Base-by-base conservation (phyloP, 2,329 filamentous ascomycete genomes). In the Paecilomyces sp. region DNA sequence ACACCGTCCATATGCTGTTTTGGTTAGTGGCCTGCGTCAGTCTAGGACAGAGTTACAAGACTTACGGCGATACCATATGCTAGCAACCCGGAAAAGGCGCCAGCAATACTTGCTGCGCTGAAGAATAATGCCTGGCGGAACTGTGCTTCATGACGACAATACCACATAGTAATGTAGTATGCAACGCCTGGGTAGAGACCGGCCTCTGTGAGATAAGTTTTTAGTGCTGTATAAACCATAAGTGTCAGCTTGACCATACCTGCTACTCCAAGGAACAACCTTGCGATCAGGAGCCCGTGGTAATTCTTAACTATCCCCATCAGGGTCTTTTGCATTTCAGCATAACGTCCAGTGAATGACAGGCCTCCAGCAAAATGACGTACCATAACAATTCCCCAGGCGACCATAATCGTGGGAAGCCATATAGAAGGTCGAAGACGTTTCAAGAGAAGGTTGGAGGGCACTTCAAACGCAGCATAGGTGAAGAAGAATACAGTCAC, bases 71-170 rank as follows among this genome's bases (percentile, higher is more conserved):
- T 82, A 1, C 70, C 80, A 62, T 75, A 82, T 1, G 82, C 82
- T 0, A 84, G 69, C 18, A 84, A 68, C 0, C 82, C 81, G 1
- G 77, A 78, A 55, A 84, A 80, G 1, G 79, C 80, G n/a, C 81
- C 80, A 1, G 81, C 80, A 54, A 83, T 67, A 50, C 75, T 77
- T 1, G 77, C 76, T 0, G 79, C 77, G 55, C 75, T 77, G 65
- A 81, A 81, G 68, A 80, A 77, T 1, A 81, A 67, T 4, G 79
- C 77, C 50, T 77, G 72, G 11, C 80, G 71, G 56, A 71, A 69
- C 54, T 80, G 79, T 1, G 74, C 70, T 56, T 78, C 75, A 41
- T 71, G 71, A 5, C 77, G 71, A 2, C 74, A 74, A 56, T 81
- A 81, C 75, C 78, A 81, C 60, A 79, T 68, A 0, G 76, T 77